Conservation (phyloP, 495 filamentous ascomycete species). For the Pyronema omphalodes region DNA sequence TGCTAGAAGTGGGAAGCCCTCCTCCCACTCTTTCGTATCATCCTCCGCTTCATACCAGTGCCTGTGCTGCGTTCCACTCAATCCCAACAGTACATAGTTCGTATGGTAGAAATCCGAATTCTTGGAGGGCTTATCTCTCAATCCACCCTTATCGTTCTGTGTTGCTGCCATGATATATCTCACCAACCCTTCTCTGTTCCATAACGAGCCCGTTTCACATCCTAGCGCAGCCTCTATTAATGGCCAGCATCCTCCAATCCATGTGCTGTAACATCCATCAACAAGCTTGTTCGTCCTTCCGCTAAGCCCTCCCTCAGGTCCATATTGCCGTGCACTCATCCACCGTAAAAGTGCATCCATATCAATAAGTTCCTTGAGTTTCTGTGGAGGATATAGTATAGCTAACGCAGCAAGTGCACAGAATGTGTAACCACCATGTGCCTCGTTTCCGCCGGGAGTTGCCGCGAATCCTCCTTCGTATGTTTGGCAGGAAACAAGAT, state of each 20-base stretch:
- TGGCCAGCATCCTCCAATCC: slow-evolving; percentile 89
- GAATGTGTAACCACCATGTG: slow-evolving; percentile 93
- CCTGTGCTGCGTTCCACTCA: slow-evolving; percentile 62
- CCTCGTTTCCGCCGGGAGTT: slow-evolving; percentile 57
- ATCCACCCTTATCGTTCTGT: slow-evolving; percentile 58
- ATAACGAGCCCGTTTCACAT: slow-evolving; percentile 29
- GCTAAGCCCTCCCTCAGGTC: slow-evolving; percentile 76
- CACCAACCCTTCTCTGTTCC: slow-evolving; percentile 65
- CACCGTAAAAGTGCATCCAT: slow-evolving; percentile 59
- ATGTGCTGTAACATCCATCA: slow-evolving; percentile 94
- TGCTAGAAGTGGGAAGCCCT: slow-evolving; percentile 26
- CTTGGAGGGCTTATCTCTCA: slow-evolving; percentile 88
- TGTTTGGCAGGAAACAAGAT: slow-evolving; percentile 71
- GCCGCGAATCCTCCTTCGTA: slow-evolving; percentile 85
- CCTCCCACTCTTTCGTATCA: slow-evolving; percentile 2
- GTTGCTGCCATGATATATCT: slow-evolving; percentile 81
- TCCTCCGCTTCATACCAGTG: slow-evolving; percentile 37
- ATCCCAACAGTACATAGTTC: slow-evolving; percentile 71
- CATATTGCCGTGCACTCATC: slow-evolving; percentile 76
- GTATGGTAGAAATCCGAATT: slow-evolving; percentile 76
- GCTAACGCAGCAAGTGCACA: slow-evolving; percentile 76
- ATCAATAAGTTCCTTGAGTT: slow-evolving; percentile 56
- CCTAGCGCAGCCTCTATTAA: slow-evolving; percentile 60
- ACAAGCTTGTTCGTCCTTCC: slow-evolving; percentile 97
- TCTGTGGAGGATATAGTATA: slow-evolving; percentile 59